Evolutionary conservation across 2,329 filamentous ascomycete genomes (phyloP), one percentile per base, ranked within the genome.

Genomic region (Alternaria arborescens): DNA sequence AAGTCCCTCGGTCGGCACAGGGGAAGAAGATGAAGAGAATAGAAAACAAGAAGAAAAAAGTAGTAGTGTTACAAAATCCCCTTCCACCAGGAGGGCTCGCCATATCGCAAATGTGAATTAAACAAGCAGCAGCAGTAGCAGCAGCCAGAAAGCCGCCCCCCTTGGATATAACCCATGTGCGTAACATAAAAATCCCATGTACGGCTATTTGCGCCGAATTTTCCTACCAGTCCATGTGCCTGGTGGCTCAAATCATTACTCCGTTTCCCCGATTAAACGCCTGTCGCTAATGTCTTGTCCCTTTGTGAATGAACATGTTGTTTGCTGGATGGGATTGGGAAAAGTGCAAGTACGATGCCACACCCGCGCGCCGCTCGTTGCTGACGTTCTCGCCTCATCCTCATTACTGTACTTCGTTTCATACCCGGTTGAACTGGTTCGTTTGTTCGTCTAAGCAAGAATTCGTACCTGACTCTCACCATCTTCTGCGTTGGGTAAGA

Each of bases 391-490:
- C 24, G 40, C 63, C 63, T 70, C 65, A 65, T 69, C 69, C 51
- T 68, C 65, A 69, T 71, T 71, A 70, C 65, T 24, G 65, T 66
- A 63, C 58, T 62, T 66, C 65, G 54, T 66, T 51, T 65, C 47
- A 46, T 60, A 24, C 55, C 18, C 6, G 40, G 26, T 48, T 36
- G 28, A 43, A 51, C 38, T 47, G 54, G 53, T 55, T 52, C 40
- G 51, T 60, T 38, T 48, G 26, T 42, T 60, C 53, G 53, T 42
- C 22, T 8, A 26, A 38, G 51, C 43, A 42, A 67, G 42, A 32
- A 32, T 42, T n/a, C 36, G 34, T n/a, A 54, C 53, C 56, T 52
- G 55, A 52, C 47, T 55, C 30, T 46, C 55, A 58, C 52, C 52
- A 57, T 44, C 60, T 52, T 41, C 38, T 51, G 38, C 40, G 59